Evolutionary conservation across 1,139 yeast genomes (phyloP), one percentile per base, ranked within the genome.

Genomic region (Saccharomyces hybrid): DNA sequence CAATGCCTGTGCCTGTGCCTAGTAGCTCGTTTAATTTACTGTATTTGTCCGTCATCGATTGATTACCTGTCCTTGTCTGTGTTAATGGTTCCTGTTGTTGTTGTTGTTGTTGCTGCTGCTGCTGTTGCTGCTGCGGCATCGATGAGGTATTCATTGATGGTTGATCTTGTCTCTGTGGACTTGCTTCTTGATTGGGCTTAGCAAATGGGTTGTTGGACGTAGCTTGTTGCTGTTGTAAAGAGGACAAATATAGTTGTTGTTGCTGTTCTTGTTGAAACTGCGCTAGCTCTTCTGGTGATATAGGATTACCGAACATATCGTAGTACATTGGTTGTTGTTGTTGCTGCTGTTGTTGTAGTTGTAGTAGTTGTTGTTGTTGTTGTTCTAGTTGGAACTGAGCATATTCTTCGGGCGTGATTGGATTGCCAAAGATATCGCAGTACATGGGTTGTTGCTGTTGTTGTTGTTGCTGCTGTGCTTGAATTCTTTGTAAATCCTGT

Each of bases 1-100:
- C 99, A 55, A 90, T 76, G 26, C 97, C 98, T 0, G 96, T 88
- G 41, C 97, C 97, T 54, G 84, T 82, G 11, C 95, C 87, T 61
- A 91, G 78, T 56, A 91, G 75, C 57, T 80, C 79, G 71, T 91
- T 90, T 66, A 91, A 79, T 61, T 88, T 93, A 19, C 90, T 74
- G 77, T 80, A 72, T 71, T 82, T 78, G 68, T 86, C 76, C 53
- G 75, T 73, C 62, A 78, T 74, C 49, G 69, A 70, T 60, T 76
- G 76, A 38, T 74, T 73, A 1, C 82, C 82, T 2, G 82, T 77
- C 51, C 75, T 69, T 2, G 75, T 72, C 57, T 73, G 77, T 13
- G 67, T 66, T 47, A 75, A 58, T 50, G 79, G 78, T 50, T 68
- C 68, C 49, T 61, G 68, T 7, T 34, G 8, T 8, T 16, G 42